Conservation (phyloP, 768 basidiomycete species). For the Mycena albidolilacea region DNA sequence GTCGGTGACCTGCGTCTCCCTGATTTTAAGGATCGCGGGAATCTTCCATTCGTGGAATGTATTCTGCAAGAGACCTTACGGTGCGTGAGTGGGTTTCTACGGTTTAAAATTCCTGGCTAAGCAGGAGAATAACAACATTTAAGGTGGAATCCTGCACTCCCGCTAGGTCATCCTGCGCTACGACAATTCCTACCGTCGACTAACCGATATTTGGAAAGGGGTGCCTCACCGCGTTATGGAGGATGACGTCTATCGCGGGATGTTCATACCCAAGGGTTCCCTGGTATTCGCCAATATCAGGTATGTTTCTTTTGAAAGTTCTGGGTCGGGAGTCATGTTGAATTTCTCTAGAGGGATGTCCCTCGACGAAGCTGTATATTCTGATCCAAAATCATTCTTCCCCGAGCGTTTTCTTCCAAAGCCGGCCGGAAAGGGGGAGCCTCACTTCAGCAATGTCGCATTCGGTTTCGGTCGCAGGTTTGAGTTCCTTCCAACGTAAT, state of each 20-base stretch:
- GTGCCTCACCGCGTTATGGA: conserved; percentile 48
- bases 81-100: not conserved
- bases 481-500: no score
- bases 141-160: not conserved
- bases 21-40: conserved; percentile 40
- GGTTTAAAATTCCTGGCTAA: no score
- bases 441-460: conserved; percentile 10
- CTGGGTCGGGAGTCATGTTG: not conserved
- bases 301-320: conserved; percentile 11
- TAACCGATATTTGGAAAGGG: conserved; percentile 37
- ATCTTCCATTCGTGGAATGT: conserved; percentile 43
- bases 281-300: conserved; percentile 44
- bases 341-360: conserved; percentile 43
- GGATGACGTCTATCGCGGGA: conserved; percentile 54
- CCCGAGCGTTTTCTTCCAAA: conserved; percentile 45
- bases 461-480: conserved; percentile 36
- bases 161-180: not conserved
- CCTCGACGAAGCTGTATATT: conserved; percentile 45
- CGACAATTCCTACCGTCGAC: not conserved
- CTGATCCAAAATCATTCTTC: conserved; percentile 45
- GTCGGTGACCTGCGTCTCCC: conserved; percentile 48
- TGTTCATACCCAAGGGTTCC: conserved; percentile 51
- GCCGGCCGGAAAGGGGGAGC: conserved; percentile 10
- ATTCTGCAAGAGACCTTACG: conserved; percentile 14
- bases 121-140: no score